phyloP scores from a whole-genome alignment of 345 rosid species.

The Populus nigra region DNA sequence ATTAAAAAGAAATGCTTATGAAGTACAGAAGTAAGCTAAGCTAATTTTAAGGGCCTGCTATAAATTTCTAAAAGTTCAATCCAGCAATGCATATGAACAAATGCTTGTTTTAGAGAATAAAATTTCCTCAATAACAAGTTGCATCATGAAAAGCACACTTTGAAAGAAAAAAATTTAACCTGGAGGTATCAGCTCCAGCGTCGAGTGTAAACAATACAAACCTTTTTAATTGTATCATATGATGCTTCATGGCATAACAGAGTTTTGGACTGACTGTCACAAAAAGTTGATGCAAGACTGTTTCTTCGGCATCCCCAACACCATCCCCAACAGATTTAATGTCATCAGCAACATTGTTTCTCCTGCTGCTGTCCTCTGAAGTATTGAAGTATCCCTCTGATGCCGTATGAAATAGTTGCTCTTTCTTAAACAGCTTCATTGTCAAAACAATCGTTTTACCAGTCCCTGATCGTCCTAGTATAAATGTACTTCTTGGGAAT shows the following conservation, averaged over 20 bases:
- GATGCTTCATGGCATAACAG: constrained; percentile 46
- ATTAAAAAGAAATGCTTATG: neutral
- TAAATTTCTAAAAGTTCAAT: neutral
- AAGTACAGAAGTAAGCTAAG: neutral
- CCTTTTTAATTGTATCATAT: constrained; percentile 46
- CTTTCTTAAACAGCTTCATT: constrained; percentile 42
- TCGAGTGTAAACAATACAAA: neutral
- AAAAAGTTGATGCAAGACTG: constrained; percentile 44
- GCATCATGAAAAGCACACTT: neutral
- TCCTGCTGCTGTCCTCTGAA: neutral
- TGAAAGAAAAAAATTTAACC: neutral
- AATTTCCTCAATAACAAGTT: neutral
- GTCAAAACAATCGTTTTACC: constrained; percentile 58
- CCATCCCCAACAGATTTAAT: neutral
- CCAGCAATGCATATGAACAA: neutral
- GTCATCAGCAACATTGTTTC: neutral
- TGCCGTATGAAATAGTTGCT: constrained; percentile 31
- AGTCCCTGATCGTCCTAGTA: constrained; percentile 56
- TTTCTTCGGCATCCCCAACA: constrained; percentile 8
- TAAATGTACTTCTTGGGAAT: constrained; percentile 40
- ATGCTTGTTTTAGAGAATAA: neutral
- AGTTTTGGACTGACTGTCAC: constrained; percentile 52
- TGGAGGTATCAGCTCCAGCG: neutral
- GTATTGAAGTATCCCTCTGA: constrained; percentile 7
- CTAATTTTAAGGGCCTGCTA: neutral